A percentile compares a stretch with the other conserved stretches of the same genome.
Conservation (phyloP, 164 flowering plant genomes). For the Stephania cephalantha region DNA sequence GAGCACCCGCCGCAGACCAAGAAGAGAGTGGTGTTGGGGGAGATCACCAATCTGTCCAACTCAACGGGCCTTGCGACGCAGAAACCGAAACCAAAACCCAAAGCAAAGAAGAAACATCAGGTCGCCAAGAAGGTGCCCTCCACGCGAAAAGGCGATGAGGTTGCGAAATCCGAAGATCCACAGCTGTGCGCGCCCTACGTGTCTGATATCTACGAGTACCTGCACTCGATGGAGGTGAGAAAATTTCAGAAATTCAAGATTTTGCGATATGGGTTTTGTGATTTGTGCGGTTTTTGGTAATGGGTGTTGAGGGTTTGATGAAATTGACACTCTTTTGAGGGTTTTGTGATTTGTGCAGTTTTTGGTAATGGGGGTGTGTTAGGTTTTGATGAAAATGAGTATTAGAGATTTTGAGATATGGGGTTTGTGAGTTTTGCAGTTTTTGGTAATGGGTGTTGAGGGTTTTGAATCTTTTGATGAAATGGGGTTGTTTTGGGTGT, state of each 20-base stretch:
- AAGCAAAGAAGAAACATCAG: constrained; percentile 2
- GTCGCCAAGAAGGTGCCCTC: not conserved
- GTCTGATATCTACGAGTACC: constrained; percentile 36
- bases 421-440: not conserved
- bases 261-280: not conserved
- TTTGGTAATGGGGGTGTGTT: not conserved
- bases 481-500: not conserved
- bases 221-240: constrained; percentile 55
- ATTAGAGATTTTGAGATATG: not conserved
- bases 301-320: constrained; percentile 6
- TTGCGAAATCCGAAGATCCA: constrained; percentile 15
- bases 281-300: not conserved
- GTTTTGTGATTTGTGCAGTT: not conserved
- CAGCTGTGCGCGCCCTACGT: constrained; percentile 26
- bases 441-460: not conserved
- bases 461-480: not conserved
- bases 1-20: constrained; percentile 17
- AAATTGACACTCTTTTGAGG: not conserved
- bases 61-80: constrained; percentile 6
- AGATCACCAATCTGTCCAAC: constrained; percentile 30
- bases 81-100: constrained; percentile 17
- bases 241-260: not conserved
- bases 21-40: constrained; percentile 46
- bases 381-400: not conserved
- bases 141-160: not conserved